Base-by-base conservation (phyloP, 2,329 filamentous ascomycete genomes). In the Ophiostoma pallidulum region DNA sequence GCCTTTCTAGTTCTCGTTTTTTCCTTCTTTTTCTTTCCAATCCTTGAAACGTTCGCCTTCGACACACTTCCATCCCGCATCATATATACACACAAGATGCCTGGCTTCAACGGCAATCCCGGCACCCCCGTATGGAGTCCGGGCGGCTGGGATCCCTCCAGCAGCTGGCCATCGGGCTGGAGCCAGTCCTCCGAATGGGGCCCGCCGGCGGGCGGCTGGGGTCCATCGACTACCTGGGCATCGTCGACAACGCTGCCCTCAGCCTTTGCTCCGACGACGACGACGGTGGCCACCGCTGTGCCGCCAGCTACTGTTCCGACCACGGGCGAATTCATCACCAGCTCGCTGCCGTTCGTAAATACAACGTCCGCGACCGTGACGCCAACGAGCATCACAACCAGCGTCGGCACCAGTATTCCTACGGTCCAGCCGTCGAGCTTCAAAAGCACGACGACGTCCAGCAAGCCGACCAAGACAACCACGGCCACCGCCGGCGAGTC, bases 161-260 rank as follows among this genome's bases (percentile, higher is more conserved):
- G 28, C 26, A 45, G 43, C 18, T 33, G 26, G 26, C 29, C 38
- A 8, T 47, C 45, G 2, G 37, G 32, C 20, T 36, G 45, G 45
- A 36, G 38, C 20, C 28, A 36, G 20, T 28, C 37, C 0, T 14
- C 36, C 28, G 38, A n/a, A 24, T 45, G 43, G 43, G 35, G 37
- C 6, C 29, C 28, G 10, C 38, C 24, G 22, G n/a, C 13, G 6
- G 29, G 28, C 8, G 5, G 16, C 10, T 33, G 12, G 40, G 40
- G 18, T 7, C 19, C 19, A 3, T 42, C 42, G n/a, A 24, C n/a
- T 4, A 13, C n/a, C 8, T 41, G 44, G 44, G 37, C 22, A 3
- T 26, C 43, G 26, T 46, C 36, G 43, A 19, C 24, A 28, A 5
- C 24, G 24, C 24, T 10, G 6, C 10, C 24, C 24, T 28, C 24